Evolutionary conservation across 495 filamentous ascomycete genomes (phyloP).

Genomic region (Penicillium canescens): DNA sequence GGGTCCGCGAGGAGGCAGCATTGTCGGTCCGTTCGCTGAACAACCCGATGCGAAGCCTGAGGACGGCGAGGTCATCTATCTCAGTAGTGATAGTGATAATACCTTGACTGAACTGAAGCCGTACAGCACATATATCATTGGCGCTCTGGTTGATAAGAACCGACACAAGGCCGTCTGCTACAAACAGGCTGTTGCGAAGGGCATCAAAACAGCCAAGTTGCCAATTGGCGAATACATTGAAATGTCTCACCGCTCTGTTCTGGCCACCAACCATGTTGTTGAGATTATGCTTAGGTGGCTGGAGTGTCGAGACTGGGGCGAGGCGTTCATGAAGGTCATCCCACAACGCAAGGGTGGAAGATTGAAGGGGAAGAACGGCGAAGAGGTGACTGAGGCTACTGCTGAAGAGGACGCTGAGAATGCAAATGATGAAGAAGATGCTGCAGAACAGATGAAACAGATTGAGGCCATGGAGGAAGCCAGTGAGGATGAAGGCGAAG

Average conservation of each 20-base stretch:
- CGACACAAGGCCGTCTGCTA: slow-evolving; percentile 93
- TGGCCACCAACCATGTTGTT: slow-evolving; percentile 91
- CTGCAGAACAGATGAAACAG: slow-evolving; percentile 15
- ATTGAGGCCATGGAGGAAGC: slow-evolving; percentile 13
- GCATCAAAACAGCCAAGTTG: slow-evolving; percentile 82
- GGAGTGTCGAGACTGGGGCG: slow-evolving; percentile 83
- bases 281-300: slow-evolving; percentile 97
- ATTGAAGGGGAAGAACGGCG: slow-evolving; percentile 38
- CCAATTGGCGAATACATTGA: slow-evolving; percentile 91
- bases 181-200: slow-evolving; percentile 69
- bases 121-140: slow-evolving; percentile 88
- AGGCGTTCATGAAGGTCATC: slow-evolving; percentile 83
- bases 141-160: slow-evolving; percentile 93
- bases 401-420: slow-evolving; percentile 31
- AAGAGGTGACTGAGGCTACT: slow-evolving; percentile 23
- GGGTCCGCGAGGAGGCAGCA: slow-evolving; percentile 45
- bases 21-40: slow-evolving; percentile 55
- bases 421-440: slow-evolving; percentile 29
- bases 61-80: slow-evolving; percentile 72
- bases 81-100: slow-evolving; percentile 81
- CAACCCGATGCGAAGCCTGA: slow-evolving; percentile 39
- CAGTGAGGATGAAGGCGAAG: slow-evolving; percentile 8
- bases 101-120: slow-evolving; percentile 78
- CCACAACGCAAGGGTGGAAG: slow-evolving; percentile 80
- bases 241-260: slow-evolving; percentile 78